Base-by-base conservation (phyloP, 805 yeast genomes). In the Saturnispora zaruensis region DNA sequence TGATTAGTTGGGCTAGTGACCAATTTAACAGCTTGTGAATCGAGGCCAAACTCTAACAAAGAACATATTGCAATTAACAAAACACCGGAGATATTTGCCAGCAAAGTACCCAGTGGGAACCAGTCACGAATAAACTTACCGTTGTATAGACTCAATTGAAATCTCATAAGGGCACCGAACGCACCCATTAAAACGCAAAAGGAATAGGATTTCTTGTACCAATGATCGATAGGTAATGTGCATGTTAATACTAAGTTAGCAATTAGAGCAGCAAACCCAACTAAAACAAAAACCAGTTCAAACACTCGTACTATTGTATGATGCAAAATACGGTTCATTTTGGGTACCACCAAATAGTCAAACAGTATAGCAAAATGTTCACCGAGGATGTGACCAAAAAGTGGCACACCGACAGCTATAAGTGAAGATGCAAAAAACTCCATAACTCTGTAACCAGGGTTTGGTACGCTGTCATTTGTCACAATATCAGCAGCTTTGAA, bases 361-460 rank as follows among this genome's bases (percentile, higher is more conserved):
- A 48, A 26, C 4, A 52, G 23, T 13, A 45, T 8, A 3, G 47
- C 53, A 33, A 78, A 21, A 51, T 82, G 82, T 41, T 66, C 68
- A 1, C 96, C 96, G 20, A 79, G 62, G 9, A 68, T 66, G 52
- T 73, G 79, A 0, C 84, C 87, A 6, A 77, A 67, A 44, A 80
- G 62, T 0, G 93, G 84, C 11, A 84, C 68, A 8, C 79, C 73
- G 51, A 85, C 53, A 49, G 87, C 86, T 0, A 77, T 67, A 0
- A 87, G 56, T 0, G 78, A 41, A 1, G 84, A 87, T 1, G 89
- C 76, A 21, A 84, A 63, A 47, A 80, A 83, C 51, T 82, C 86
- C 82, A 87, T 81, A 2, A 85, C 77, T 0, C 95, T 95, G 62
- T 86, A 87, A 0, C 86, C 96, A 6, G 77, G 68, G 53, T 79